Conservation (phyloP, 176 grass and related monocot genomes). For the Miscanthus lutarioriparius region DNA sequence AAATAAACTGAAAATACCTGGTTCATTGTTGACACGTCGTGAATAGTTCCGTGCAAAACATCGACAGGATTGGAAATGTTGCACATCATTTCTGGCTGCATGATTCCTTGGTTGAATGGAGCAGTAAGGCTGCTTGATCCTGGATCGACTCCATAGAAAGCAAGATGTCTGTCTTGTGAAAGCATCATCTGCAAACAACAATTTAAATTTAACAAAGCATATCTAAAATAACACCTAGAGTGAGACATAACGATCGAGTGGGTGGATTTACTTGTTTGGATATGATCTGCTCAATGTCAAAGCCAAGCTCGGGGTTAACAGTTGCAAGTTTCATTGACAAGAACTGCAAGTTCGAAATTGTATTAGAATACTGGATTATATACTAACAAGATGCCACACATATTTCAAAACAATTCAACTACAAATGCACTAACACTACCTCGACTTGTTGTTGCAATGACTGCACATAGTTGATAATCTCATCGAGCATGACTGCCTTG, state of each 20-base stretch:
- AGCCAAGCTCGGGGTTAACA: conserved; percentile 79
- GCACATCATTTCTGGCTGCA: conserved; percentile 67
- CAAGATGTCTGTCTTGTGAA: conserved; percentile 64
- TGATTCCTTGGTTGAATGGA: conserved; percentile 57
- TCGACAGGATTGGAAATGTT: conserved; percentile 36
- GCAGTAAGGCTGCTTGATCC: conserved; percentile 48
- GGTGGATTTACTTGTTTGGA: conserved; percentile 79
- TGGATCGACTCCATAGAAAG: conserved; percentile 48
- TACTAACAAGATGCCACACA: neutral
- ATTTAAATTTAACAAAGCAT: conserved; percentile 5
- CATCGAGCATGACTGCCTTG: conserved; percentile 98
- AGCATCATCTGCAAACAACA: conserved; percentile 62
- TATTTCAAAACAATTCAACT: conserved; percentile 6
- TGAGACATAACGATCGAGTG: neutral
- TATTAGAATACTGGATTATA: conserved; percentile 31
- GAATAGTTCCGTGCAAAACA: conserved; percentile 38
- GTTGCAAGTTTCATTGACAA: conserved; percentile 96
- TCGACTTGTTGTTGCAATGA: conserved; percentile 96
- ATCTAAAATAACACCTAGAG: conserved; percentile 9
- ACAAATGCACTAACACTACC: conserved; percentile 39
- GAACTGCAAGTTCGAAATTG: conserved; percentile 62
- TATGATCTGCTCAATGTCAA: conserved; percentile 78
- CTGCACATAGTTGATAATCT: conserved; percentile 99
- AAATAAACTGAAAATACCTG: conserved; percentile 57
- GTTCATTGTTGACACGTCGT: conserved; percentile 45